Conservation (phyloP, 805 yeast genomes). For the Clavispora phyllophila region DNA sequence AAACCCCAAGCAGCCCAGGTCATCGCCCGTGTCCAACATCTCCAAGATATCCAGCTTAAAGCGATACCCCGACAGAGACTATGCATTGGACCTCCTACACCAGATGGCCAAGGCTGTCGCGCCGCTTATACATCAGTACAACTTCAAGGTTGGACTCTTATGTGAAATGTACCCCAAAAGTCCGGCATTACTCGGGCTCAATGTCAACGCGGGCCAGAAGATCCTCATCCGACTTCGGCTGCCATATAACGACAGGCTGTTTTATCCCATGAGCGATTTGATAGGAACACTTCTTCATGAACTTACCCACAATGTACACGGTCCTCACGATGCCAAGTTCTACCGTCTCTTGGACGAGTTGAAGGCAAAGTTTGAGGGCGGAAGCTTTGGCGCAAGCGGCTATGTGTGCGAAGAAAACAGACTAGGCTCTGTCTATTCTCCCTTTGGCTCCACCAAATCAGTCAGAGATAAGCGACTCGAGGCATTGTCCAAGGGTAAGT, state of each 20-base stretch:
- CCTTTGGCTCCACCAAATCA: slow-evolving; percentile 6
- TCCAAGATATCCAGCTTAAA: slow-evolving; percentile 35
- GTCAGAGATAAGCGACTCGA: slow-evolving; percentile 36
- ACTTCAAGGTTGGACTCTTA: slow-evolving; percentile 59
- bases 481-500: slow-evolving; percentile 37
- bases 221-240: slow-evolving; percentile 68
- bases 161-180: slow-evolving; percentile 80
- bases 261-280: slow-evolving; percentile 60
- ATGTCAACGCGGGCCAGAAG: slow-evolving; percentile 73
- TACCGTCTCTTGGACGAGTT: slow-evolving; percentile 61
- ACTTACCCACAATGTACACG: slow-evolving; percentile 70
- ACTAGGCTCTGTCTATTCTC: slow-evolving; percentile 34
- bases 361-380: slow-evolving; percentile 44
- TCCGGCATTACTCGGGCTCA: slow-evolving; percentile 65
- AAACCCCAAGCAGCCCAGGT: slow-evolving; percentile 11
- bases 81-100: slow-evolving; percentile 50
- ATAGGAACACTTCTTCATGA: slow-evolving; percentile 88
- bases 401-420: slow-evolving; percentile 45
- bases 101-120: slow-evolving; percentile 67
- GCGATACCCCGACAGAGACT: slow-evolving; percentile 30
- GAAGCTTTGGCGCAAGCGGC: slow-evolving; percentile 41
- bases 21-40: slow-evolving; percentile 34
- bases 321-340: slow-evolving; percentile 76
- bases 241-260: slow-evolving; percentile 45
- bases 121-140: slow-evolving; percentile 68